phyloP scores from a whole-genome alignment of 352 stramenopile genomes.

The Halophytophthora polymorphica region DNA sequence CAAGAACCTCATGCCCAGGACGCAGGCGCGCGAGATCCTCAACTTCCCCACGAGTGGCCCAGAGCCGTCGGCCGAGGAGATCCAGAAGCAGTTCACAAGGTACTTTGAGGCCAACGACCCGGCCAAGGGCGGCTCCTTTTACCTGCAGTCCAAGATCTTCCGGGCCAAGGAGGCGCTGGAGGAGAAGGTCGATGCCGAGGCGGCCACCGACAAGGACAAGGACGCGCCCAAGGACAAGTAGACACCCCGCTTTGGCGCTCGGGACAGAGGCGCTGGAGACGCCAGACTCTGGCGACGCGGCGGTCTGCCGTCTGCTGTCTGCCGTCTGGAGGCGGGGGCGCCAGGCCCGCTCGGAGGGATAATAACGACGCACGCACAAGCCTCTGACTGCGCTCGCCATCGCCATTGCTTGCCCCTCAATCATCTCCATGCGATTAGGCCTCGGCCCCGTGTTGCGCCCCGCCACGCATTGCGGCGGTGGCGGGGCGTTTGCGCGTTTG shows the following conservation, averaged over 20 bases:
- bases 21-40: conserved; percentile 81
- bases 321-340: too few relatives aligned
- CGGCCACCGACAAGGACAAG: conserved; percentile 21
- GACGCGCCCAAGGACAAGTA: conserved; percentile 17
- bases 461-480: too few relatives aligned
- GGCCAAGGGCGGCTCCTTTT: conserved; percentile 89
- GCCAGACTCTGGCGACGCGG: too few relatives aligned
- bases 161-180: conserved; percentile 88
- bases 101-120: conserved; percentile 90
- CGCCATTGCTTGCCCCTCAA: too few relatives aligned
- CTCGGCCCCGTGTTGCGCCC: too few relatives aligned
- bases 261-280: background rate
- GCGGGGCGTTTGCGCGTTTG: too few relatives aligned
- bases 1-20: conserved; percentile 76
- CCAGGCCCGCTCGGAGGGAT: too few relatives aligned
- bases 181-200: conserved; percentile 26
- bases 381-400: too few relatives aligned
- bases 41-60: conserved; percentile 62
- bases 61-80: conserved; percentile 45
- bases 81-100: conserved; percentile 84
- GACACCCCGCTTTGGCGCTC: conserved; percentile 4
- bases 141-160: conserved; percentile 92
- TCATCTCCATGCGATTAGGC: too few relatives aligned
- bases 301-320: too few relatives aligned
- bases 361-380: too few relatives aligned